Conservation (phyloP, 2,329 filamentous ascomycete genomes). For the Fonsecaea nubica region DNA sequence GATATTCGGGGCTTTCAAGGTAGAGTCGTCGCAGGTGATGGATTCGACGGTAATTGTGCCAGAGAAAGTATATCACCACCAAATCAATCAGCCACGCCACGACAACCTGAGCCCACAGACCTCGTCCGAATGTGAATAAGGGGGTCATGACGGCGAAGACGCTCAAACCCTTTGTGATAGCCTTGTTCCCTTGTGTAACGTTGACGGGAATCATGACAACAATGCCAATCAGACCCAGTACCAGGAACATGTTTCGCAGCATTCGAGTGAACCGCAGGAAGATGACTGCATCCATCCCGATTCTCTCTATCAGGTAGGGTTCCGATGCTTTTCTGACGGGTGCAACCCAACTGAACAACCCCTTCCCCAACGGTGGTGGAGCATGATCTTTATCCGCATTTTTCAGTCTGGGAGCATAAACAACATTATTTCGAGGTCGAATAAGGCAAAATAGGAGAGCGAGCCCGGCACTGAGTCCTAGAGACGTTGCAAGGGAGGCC, state of each 20-base stretch:
- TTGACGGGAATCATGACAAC: conserved; percentile 83
- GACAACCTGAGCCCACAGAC: conserved; percentile 66
- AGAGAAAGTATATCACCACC: conserved; percentile 80
- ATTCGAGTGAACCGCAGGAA: conserved; percentile 89
- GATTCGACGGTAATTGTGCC: conserved; percentile 85
- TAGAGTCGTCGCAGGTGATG: conserved; percentile 74
- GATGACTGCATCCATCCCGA: conserved; percentile 88
- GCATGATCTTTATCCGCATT: conserved; percentile 89
- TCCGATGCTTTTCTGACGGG: conserved; percentile 82
- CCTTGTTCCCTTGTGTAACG: conserved; percentile 58
- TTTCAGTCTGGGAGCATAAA: conserved; percentile 93
- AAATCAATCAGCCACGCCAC: conserved; percentile 71
- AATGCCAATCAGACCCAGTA: conserved; percentile 74
- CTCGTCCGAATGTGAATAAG: conserved; percentile 54
- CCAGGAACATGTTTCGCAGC: conserved; percentile 87
- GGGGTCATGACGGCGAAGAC: conserved; percentile 58
- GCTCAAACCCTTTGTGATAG: conserved; percentile 39
- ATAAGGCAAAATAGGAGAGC: conserved; percentile 84
- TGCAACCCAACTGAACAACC: conserved; percentile 84
- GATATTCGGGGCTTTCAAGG: conserved; percentile 86
- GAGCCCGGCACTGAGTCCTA: conserved; percentile 75
- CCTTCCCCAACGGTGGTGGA: conserved; percentile 83
- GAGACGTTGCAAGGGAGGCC: conserved; percentile 79
- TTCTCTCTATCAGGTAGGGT: conserved; percentile 74
- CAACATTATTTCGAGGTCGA: conserved; percentile 86